Percentiles rank a stretch among this genome's conserved stretches.
These are phyloP conservation scores for Candida sphagnicola DNA, from an alignment of 805 yeast genomes.

Conservation along the genomic window DNA sequence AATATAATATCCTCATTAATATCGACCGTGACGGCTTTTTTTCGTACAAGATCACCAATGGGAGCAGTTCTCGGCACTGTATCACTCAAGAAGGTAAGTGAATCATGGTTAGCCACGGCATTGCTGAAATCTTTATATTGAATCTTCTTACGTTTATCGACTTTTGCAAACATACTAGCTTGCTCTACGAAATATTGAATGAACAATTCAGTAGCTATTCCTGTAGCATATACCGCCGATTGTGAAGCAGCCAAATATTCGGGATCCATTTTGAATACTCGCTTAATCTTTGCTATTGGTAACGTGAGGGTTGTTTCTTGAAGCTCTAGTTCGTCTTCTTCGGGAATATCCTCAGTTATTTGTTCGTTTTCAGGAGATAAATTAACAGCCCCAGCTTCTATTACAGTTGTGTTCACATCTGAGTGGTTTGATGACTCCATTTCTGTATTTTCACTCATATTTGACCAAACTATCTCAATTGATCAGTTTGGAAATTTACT, in stretches of 20 bases:
- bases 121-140: slow-evolving; percentile 65
- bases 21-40: slow-evolving; percentile 30
- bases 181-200: slow-evolving; percentile 68
- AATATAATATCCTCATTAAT: slow-evolving; percentile 7
- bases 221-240: slow-evolving; percentile 69
- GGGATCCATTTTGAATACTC: slow-evolving; percentile 72
- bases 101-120: slow-evolving; percentile 57
- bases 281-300: slow-evolving; percentile 67
- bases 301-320: slow-evolving; percentile 30
- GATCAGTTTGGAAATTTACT: neutral
- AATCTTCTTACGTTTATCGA: slow-evolving; percentile 65
- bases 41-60: slow-evolving; percentile 44
- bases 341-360: slow-evolving; percentile 10
- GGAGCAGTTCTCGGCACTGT: slow-evolving; percentile 63
- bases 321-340: slow-evolving; percentile 18
- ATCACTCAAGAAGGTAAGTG: slow-evolving; percentile 59
- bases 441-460: no score
- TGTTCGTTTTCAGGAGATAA: slow-evolving; percentile 1
- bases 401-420: no score
- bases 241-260: slow-evolving; percentile 65
- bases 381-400: no score
- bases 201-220: slow-evolving; percentile 75
- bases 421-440: no score
- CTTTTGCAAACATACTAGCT: slow-evolving; percentile 60
- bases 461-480: no score